Percentiles rank a stretch among this genome's conserved stretches.
These are phyloP conservation scores for Pseudisothecium myosuroides DNA, from an alignment of 225 moss, liverwort and hornwort species.

Conservation along the genomic window DNA sequence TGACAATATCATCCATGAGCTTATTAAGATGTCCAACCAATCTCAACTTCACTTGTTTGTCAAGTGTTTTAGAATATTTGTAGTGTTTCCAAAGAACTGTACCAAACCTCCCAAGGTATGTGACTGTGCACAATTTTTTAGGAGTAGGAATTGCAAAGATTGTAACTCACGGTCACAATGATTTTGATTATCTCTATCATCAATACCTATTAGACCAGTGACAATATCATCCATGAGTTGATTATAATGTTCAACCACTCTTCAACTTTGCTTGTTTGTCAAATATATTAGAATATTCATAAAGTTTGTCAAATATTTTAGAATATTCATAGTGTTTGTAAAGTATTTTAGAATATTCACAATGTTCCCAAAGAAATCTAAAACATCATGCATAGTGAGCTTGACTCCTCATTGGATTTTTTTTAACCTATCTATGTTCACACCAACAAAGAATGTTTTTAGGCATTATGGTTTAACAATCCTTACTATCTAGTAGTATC, in stretches of 20 bases:
- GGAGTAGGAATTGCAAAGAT: background rate
- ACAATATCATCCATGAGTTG: background rate
- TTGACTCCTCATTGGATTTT: background rate
- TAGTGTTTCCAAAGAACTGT: fast-evolving
- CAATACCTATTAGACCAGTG: fast-evolving
- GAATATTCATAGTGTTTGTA: background rate
- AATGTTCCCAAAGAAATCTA: fast-evolving
- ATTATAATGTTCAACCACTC: background rate
- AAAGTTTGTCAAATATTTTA: background rate
- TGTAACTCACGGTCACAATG: fast-evolving
- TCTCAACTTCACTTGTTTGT: background rate
- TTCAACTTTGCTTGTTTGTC: background rate
- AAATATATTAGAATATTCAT: background rate
- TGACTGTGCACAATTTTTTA: background rate
- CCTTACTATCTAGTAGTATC: fast-evolving
- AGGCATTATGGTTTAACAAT: background rate
- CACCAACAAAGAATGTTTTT: background rate
- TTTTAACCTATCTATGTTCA: background rate
- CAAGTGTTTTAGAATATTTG: background rate
- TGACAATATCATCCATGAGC: no score
- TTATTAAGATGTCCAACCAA: no score
- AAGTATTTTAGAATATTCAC: background rate
- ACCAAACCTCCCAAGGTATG: background rate
- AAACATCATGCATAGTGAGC: fast-evolving
- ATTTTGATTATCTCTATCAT: background rate